Evolutionary conservation across 2,329 filamentous ascomycete species (phyloP).

Genomic region (Coleophoma cylindrospora): DNA sequence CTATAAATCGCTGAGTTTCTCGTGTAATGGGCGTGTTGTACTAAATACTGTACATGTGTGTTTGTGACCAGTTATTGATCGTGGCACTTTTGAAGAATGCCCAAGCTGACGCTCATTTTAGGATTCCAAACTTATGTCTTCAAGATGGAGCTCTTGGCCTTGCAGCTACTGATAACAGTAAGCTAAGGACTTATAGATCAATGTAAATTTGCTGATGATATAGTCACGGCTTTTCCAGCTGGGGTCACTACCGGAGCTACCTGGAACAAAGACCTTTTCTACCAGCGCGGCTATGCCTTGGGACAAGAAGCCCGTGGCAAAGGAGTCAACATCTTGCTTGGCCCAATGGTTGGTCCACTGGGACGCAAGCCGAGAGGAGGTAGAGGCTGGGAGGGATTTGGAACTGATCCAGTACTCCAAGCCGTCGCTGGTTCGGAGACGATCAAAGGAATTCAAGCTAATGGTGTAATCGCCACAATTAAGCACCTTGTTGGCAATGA

Average conservation of each 20-base stretch:
- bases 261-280: constrained; percentile 68
- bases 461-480: constrained; percentile 49
- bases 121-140: constrained; percentile 67
- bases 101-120: constrained; percentile 20
- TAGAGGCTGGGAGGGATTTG: constrained; percentile 73
- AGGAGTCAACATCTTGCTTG: constrained; percentile 66
- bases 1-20: background rate
- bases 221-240: constrained; percentile 60
- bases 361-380: constrained; percentile 69
- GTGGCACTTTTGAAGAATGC: no score
- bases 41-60: background rate
- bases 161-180: constrained; percentile 68
- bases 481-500: constrained; percentile 56
- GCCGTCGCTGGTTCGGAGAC: constrained; percentile 44
- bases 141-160: constrained; percentile 70
- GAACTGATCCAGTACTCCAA: constrained; percentile 62
- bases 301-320: constrained; percentile 70
- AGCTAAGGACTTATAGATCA: background rate
- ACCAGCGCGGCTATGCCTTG: constrained; percentile 60
- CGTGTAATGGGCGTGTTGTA: background rate
- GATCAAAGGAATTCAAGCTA: constrained; percentile 50
- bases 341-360: constrained; percentile 65
- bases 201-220: background rate
- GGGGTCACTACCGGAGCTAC: constrained; percentile 75
- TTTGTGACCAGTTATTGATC: constrained; percentile 25